These are phyloP conservation scores for Fusarium xyrophilum DNA, from an alignment of 2,329 filamentous ascomycete genomes.

Conservation along the genomic window DNA sequence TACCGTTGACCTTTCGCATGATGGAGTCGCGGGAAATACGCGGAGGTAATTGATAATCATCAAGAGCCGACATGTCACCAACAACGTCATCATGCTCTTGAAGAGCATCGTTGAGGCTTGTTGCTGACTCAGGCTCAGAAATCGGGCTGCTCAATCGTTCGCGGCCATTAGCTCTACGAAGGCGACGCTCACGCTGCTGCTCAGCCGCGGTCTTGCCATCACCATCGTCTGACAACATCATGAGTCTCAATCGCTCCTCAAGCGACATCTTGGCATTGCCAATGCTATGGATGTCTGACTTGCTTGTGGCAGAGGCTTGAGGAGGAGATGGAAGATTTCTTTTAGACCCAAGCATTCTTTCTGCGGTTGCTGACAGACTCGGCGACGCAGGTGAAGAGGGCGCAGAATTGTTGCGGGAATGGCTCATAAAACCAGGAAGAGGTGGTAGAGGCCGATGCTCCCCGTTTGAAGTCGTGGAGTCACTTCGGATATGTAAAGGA, in stretches of 20 bases:
- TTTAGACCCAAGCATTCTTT: conserved; percentile 71
- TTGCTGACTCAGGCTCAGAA: conserved; percentile 48
- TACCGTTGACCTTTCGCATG: conserved; percentile 81
- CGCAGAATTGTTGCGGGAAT: conserved; percentile 49
- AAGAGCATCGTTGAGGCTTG: conserved; percentile 44
- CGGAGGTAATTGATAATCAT: conserved; percentile 71
- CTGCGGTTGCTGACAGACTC: conserved; percentile 73
- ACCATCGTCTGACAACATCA: conserved; percentile 80
- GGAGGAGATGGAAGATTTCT: conserved; percentile 78
- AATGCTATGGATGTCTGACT: conserved; percentile 79
- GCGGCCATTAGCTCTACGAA: conserved; percentile 66
- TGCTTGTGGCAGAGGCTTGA: conserved; percentile 68
- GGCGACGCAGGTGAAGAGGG: conserved; percentile 63
- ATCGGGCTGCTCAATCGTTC: conserved; percentile 57
- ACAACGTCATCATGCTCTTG: conserved; percentile 67
- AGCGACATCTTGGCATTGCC: conserved; percentile 79
- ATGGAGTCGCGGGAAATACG: conserved; percentile 95
- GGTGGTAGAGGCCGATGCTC: conserved; percentile 88
- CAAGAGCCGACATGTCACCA: conserved; percentile 65
- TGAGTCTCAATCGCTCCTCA: conserved; percentile 83
- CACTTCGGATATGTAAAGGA: conserved; percentile 67
- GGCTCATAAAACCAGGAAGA: conserved; percentile 68
- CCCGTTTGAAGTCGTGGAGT: conserved; percentile 78
- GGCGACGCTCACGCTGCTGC: conserved; percentile 71
- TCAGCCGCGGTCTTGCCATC: conserved; percentile 65